Evolutionary conservation across 495 filamentous ascomycete species (phyloP).

Genomic region (Neurospora tetraspora): DNA sequence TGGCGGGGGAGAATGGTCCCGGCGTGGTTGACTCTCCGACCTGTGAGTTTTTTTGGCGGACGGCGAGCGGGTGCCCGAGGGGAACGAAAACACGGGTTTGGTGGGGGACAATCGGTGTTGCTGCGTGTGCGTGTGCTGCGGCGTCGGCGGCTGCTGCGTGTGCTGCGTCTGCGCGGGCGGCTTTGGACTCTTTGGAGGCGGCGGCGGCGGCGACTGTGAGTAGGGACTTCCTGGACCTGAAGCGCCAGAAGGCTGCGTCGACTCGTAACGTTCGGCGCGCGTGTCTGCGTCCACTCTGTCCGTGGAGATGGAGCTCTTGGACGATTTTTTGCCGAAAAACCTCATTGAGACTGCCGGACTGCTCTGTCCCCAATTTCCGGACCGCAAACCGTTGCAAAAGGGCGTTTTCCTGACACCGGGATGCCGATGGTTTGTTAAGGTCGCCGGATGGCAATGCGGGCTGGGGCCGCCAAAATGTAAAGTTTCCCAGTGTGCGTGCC

Average conservation of each 20-base stretch:
- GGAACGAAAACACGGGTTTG: neutral
- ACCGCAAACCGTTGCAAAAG: neutral
- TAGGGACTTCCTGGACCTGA: constrained; percentile 13
- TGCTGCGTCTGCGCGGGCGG: constrained; percentile 6
- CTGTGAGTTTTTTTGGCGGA: neutral
- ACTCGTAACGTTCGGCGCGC: constrained; percentile 18
- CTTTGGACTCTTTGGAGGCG: constrained; percentile 20
- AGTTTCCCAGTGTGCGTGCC: neutral
- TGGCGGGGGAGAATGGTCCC: neutral
- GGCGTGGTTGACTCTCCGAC: neutral
- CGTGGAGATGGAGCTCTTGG: constrained; percentile 37
- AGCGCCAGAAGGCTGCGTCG: constrained; percentile 11
- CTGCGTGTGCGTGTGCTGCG: constrained; percentile 13
- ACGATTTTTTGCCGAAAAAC: constrained; percentile 44
- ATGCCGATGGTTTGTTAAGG: neutral
- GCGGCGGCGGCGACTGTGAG: constrained; percentile 15
- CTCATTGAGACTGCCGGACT: constrained; percentile 34
- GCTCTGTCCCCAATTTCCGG: neutral
- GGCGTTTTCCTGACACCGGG: neutral
- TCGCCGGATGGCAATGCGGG: neutral
- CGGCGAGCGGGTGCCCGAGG: neutral
- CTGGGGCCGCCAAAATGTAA: neutral
- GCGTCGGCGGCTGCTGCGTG: constrained; percentile 7
- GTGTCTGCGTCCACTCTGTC: constrained; percentile 36
- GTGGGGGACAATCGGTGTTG: constrained; percentile 8